These are phyloP conservation scores for Amauroascus verrucosus DNA, from an alignment of 2,329 filamentous ascomycete genomes.

Conservation along the genomic window DNA sequence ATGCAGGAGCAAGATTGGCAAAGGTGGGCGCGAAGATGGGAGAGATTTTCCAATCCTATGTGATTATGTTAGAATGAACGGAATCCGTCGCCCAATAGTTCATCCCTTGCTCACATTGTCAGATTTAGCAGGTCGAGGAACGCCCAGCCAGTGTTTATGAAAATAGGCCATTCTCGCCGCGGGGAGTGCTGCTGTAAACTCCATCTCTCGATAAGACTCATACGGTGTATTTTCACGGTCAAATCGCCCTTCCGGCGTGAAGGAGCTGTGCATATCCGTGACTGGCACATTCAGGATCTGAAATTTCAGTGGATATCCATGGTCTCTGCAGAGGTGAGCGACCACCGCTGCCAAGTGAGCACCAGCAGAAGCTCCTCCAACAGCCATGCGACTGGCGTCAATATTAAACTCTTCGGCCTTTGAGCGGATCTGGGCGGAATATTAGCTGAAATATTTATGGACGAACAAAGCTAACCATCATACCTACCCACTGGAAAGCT, in stretches of 20 bases:
- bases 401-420: constrained; percentile 29
- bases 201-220: constrained; percentile 33
- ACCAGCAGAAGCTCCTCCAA: constrained; percentile 34
- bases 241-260: constrained; percentile 29
- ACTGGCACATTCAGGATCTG: constrained; percentile 32
- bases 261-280: constrained; percentile 29
- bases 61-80: background rate
- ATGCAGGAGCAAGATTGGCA: constrained; percentile 29
- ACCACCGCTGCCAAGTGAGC: constrained; percentile 33
- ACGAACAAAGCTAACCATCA: background rate
- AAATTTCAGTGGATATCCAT: constrained; percentile 27
- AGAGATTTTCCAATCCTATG: constrained; percentile 35
- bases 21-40: constrained; percentile 32
- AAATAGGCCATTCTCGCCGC: constrained; percentile 33
- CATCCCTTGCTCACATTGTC: constrained; percentile 24
- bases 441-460: background rate
- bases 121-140: constrained; percentile 28
- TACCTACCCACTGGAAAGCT: constrained; percentile 32
- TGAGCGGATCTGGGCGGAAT: constrained; percentile 22
- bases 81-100: too few relatives aligned
- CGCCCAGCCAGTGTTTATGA: constrained; percentile 31
- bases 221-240: constrained; percentile 30
- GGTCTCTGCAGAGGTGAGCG: constrained; percentile 31
- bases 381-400: constrained; percentile 26
- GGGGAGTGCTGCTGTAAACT: constrained; percentile 29